phyloP scores from a whole-genome alignment of 129 eudicot species.

The Flaveria robusta region DNA sequence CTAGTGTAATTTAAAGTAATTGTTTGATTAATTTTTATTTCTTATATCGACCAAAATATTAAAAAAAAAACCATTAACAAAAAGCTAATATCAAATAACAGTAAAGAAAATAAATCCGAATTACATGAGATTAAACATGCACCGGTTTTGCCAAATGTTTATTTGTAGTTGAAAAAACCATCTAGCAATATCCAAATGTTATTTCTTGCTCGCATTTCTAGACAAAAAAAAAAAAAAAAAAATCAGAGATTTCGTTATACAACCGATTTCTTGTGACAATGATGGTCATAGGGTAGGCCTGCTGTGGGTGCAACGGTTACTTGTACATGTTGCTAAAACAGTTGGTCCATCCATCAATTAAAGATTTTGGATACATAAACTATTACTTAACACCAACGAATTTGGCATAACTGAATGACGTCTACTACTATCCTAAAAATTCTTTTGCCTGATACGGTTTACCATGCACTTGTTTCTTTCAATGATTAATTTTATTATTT shows the following conservation, averaged over 20 bases:
- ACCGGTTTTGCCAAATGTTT: no score
- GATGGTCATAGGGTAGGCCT: constrained; percentile 16
- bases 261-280: not conserved
- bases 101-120: no score
- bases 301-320: constrained; percentile 16
- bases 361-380: constrained; percentile 20
- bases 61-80: no score
- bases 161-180: no score
- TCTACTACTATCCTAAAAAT: constrained; percentile 24
- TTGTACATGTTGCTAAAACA: constrained; percentile 34
- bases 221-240: not conserved
- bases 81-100: no score
- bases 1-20: no score
- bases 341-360: constrained; percentile 31
- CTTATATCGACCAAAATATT: no score
- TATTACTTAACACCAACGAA: constrained; percentile 17
- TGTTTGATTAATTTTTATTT: no score
- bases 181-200: no score
- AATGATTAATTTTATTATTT: not conserved
- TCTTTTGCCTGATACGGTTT: constrained; percentile 21
- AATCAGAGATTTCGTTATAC: not conserved
- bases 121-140: no score
- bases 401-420: constrained; percentile 26
- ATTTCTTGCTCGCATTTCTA: not conserved
- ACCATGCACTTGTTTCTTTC: not conserved